Base-by-base conservation (phyloP, 441 rosid genomes). In the Francoa sonchifolia region DNA sequence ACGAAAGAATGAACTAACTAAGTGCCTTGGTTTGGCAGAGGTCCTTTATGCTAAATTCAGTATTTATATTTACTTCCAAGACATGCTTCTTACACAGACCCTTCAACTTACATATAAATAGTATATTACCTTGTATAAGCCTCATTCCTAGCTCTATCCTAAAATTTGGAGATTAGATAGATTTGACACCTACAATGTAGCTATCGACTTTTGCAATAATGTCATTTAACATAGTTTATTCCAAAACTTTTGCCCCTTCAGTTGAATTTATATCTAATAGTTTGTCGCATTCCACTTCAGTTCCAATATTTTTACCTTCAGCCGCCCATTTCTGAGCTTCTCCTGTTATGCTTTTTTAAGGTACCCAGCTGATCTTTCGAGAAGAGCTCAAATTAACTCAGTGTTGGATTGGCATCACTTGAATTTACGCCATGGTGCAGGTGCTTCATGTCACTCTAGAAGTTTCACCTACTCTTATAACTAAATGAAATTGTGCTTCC, bases 321-420 rank as follows among this genome's bases (percentile, higher is more conserved):
- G 19, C 18, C 2, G 13, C 30, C 11, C n/a, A 31, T 12, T 48
- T 35, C 3, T 45, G 28, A 38, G 10, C 6, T 42, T 42, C 56
- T 23, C 38, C 19, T 44, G 11, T 19, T 39, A 36, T 52, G 21
- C 22, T n/a, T n/a, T n/a, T 48, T 55, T 41, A 62, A 81, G 93
- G 87, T 84, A 89, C 64, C 95, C 94, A 0, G 63, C 77, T 28
- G 95, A 88, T 70, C 72, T 88, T 65, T 77, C 53, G 38, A 75
- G 51, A 59, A 79, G 88, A 63, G 89, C 86, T 36, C 79, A 72
- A 74, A 68, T 88, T 57, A 69, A 84, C 25, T 88, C 97, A 1
- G 80, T 77, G 33, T 48, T 89, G 69, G 95, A 89, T 39, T 89
- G 97, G 97, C 95, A 84, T 66, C 97, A 89, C 67, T 57, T 75